A percentile compares a stretch with the other conserved stretches of the same genome.
Conservation (phyloP, 2,329 filamentous ascomycete genomes). For the Drechmeria coniospora region DNA sequence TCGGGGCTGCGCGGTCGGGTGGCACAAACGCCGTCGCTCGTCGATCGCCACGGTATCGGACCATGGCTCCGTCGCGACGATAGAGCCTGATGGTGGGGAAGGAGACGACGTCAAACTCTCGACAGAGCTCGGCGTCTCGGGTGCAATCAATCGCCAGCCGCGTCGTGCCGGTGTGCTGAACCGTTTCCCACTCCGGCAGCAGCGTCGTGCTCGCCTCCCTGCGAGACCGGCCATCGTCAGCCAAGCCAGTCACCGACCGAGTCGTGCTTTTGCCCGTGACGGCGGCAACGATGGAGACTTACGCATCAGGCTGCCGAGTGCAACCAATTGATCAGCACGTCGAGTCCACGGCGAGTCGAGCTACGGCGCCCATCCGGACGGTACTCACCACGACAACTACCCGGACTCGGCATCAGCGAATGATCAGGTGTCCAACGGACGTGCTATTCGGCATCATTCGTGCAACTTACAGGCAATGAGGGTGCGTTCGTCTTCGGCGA, state of each 20-base stretch:
- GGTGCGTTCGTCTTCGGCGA: no score
- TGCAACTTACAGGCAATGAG: no score
- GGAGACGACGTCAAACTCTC: constrained; percentile 24
- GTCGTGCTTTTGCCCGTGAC: no score
- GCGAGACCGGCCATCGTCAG: no score
- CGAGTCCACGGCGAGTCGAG: no score
- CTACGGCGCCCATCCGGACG: no score
- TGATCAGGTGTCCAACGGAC: no score
- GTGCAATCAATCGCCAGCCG: constrained; percentile 25
- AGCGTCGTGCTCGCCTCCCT: constrained; percentile 6
- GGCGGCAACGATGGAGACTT: constrained; percentile 2
- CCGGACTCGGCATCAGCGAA: no score
- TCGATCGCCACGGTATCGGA: constrained; percentile 28
- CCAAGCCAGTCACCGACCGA: no score
- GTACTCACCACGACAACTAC: no score
- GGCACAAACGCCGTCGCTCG: constrained; percentile 17
- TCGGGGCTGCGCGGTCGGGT: neutral
- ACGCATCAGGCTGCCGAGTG: constrained; percentile 5
- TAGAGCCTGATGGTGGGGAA: constrained; percentile 32
- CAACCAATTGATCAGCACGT: no score
- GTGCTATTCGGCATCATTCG: no score
- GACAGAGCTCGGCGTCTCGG: constrained; percentile 19
- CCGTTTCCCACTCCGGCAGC: constrained; percentile 7
- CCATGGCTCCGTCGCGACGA: constrained; percentile 15
- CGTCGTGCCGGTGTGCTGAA: constrained; percentile 1